These are phyloP conservation scores for Antrodiella citrinella DNA, from an alignment of 768 basidiomycete genomes.

Conservation along the genomic window DNA sequence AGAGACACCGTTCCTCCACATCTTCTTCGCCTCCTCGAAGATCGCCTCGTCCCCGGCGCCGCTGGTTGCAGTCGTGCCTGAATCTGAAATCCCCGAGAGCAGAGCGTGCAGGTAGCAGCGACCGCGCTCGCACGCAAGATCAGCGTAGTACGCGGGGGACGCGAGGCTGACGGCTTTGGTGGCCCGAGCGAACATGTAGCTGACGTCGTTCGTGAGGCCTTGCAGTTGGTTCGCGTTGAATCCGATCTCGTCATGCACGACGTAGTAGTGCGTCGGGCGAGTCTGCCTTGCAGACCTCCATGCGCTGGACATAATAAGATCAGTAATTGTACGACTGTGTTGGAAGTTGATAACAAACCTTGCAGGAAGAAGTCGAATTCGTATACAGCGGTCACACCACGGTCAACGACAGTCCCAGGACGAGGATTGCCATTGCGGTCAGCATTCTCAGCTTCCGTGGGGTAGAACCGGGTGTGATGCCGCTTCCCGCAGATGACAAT, in stretches of 20 bases:
- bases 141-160: constrained; percentile 39
- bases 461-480: constrained; percentile 51
- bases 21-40: constrained; percentile 38
- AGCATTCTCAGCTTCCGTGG: constrained; percentile 33
- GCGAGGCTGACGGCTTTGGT: constrained; percentile 42
- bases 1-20: constrained; percentile 53
- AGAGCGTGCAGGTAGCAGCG: constrained; percentile 44
- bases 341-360: constrained; percentile 21
- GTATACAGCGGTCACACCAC: constrained; percentile 45
- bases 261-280: constrained; percentile 47
- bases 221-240: constrained; percentile 44
- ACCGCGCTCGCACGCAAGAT: constrained; percentile 45
- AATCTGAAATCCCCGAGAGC: constrained; percentile 31
- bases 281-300: constrained; percentile 39
- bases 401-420: constrained; percentile 48
- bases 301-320: constrained; percentile 28
- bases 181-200: constrained; percentile 53
- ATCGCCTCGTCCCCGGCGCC: constrained; percentile 41
- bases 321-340: neutral
- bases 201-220: constrained; percentile 43
- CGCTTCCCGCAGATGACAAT: constrained; percentile 52
- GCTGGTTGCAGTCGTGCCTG: constrained; percentile 24
- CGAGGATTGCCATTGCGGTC: constrained; percentile 41
- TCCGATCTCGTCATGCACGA: constrained; percentile 45
- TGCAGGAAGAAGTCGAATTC: constrained; percentile 51